These are phyloP conservation scores for Trichomonascaceae sp. DNA, from an alignment of 1,139 yeast genomes.

Conservation along the genomic window DNA sequence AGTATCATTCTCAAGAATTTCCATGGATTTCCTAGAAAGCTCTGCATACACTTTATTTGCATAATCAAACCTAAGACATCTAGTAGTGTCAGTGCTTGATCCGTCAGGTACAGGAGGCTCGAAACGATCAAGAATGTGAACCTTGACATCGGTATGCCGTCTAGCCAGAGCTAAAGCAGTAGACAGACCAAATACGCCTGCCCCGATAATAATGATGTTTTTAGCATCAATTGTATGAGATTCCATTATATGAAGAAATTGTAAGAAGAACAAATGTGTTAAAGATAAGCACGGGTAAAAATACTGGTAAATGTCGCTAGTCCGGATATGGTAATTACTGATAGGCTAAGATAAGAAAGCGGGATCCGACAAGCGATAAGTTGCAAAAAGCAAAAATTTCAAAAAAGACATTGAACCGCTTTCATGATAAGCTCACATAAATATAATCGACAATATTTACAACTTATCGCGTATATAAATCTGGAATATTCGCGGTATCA, in stretches of 20 bases:
- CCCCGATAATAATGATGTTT: constrained; percentile 33
- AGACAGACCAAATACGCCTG: constrained; percentile 43
- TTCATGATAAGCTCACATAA: neutral
- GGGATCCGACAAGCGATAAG: neutral
- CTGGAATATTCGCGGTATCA: too few species aligned
- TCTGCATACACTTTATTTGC: constrained; percentile 7
- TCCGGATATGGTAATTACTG: neutral
- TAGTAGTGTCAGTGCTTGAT: constrained; percentile 11
- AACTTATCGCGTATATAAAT: too few species aligned
- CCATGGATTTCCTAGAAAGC: constrained; percentile 8
- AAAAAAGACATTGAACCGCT: neutral
- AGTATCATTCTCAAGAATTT: constrained; percentile 7
- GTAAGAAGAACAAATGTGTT: neutral
- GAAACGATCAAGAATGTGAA: constrained; percentile 10
- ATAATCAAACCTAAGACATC: constrained; percentile 11
- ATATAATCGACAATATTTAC: too few species aligned
- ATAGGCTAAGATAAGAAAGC: neutral
- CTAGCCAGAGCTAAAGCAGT: constrained; percentile 35
- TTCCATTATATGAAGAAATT: neutral
- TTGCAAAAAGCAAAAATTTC: neutral
- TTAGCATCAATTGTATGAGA: neutral
- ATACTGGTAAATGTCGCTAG: neutral
- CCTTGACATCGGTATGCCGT: constrained; percentile 3
- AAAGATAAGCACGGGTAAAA: neutral
- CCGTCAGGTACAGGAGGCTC: constrained; percentile 13